These are phyloP conservation scores for Fusarium sp. DNA, from an alignment of 2,329 filamentous ascomycete species.

Conservation along the genomic window DNA sequence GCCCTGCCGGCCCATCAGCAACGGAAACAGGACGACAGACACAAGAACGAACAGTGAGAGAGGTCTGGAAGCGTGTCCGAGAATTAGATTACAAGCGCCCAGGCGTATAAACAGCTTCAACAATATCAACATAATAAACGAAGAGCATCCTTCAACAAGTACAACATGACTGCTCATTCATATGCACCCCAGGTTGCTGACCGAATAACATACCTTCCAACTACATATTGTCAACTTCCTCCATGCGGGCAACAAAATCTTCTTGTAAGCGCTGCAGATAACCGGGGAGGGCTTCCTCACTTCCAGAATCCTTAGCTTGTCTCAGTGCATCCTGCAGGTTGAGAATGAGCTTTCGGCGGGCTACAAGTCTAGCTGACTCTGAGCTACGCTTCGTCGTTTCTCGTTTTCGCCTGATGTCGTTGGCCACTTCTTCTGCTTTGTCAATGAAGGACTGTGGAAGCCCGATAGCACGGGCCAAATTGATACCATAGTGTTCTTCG, in stretches of 20 bases:
- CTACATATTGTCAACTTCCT: constrained; percentile 61
- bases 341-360: constrained; percentile 76
- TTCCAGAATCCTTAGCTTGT: constrained; percentile 70
- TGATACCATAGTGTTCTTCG: constrained; percentile 79
- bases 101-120: constrained; percentile 47
- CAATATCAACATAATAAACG: neutral
- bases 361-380: constrained; percentile 63
- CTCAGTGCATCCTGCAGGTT: constrained; percentile 75
- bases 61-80: constrained; percentile 75
- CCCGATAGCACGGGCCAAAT: constrained; percentile 77
- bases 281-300: constrained; percentile 63
- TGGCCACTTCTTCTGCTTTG: constrained; percentile 72
- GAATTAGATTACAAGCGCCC: constrained; percentile 72
- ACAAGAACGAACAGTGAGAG: constrained; percentile 75
- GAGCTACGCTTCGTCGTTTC: constrained; percentile 67
- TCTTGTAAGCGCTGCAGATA: constrained; percentile 60
- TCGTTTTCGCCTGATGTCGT: constrained; percentile 64
- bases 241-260: constrained; percentile 79
- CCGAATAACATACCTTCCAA: no score
- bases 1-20: constrained; percentile 69
- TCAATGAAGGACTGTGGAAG: constrained; percentile 74
- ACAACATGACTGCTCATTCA: neutral
- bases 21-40: constrained; percentile 70
- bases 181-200: neutral
- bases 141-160: neutral